Percentiles rank a stretch among this genome's conserved stretches.
Conservation (phyloP, 1,284 basidiomycete species). For the Ceratobasidium theobromae region DNA sequence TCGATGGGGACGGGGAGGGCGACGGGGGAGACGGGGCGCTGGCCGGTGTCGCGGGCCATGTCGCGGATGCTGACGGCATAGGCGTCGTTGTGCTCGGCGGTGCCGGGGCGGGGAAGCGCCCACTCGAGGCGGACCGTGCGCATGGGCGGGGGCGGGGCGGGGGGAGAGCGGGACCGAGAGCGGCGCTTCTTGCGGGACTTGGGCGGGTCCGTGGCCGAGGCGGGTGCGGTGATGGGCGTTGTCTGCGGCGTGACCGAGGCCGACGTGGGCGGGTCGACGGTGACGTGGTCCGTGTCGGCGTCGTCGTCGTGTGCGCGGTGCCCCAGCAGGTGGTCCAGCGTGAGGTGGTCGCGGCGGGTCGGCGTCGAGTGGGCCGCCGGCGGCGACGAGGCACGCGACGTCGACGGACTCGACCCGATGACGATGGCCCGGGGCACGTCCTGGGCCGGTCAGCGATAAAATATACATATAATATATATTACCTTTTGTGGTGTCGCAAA, state of each 20-base stretch:
- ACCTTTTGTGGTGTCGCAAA: background rate
- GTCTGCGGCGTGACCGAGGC: conserved; percentile 23
- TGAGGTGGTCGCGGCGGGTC: conserved; percentile 2
- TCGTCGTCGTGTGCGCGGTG: background rate
- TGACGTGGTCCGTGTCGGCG: conserved; percentile 15
- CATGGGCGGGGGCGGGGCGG: conserved; percentile 33
- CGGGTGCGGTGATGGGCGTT: background rate
- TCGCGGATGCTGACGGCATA: conserved; percentile 68
- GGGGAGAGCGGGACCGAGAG: conserved; percentile 26
- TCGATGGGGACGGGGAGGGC: conserved; percentile 44
- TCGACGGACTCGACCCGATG: conserved; percentile 11
- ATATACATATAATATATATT: background rate
- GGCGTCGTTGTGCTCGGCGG: conserved; percentile 39
- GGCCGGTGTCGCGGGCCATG: conserved; percentile 61
- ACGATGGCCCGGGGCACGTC: conserved; percentile 1
- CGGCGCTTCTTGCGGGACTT: background rate
- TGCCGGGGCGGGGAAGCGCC: conserved; percentile 64
- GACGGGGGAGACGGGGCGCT: conserved; percentile 59
- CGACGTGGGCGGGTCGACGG: conserved; percentile 18
- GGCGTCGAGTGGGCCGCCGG: conserved; percentile 17
- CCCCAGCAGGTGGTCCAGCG: conserved; percentile 11
- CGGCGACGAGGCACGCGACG: conserved; percentile 8
- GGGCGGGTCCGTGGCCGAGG: background rate
- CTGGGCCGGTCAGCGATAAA: background rate
- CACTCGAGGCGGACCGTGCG: conserved; percentile 56